phyloP scores from a whole-genome alignment of 2,329 filamentous ascomycete species.

The Alternaria sp. region DNA sequence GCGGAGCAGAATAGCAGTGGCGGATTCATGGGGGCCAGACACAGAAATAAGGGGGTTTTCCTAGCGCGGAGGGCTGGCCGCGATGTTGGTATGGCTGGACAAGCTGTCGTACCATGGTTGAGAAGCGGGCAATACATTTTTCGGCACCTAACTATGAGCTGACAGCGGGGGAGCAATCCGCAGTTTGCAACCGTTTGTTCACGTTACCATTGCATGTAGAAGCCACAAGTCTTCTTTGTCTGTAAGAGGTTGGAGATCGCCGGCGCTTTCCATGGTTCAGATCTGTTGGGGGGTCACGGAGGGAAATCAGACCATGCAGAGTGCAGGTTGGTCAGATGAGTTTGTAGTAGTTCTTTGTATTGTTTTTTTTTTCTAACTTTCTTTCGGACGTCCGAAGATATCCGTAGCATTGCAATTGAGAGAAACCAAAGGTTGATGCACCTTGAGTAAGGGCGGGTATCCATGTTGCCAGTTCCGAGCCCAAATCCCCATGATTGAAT shows the following conservation, averaged over 20 bases:
- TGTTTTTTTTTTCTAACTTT: conserved; percentile 1
- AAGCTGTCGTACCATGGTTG: conserved; percentile 16
- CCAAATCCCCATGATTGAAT: conserved; percentile 25
- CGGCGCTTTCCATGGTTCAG: conserved; percentile 1
- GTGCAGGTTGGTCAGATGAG: neutral
- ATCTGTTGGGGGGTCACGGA: neutral
- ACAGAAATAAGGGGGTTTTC: conserved; percentile 1
- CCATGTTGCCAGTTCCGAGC: conserved; percentile 39
- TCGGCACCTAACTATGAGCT: conserved; percentile 16
- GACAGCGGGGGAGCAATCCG: conserved; percentile 21
- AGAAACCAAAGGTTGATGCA: conserved; percentile 32
- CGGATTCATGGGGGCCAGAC: conserved; percentile 1
- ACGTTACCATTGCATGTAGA: conserved; percentile 18
- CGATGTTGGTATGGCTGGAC: conserved; percentile 4
- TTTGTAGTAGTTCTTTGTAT: conserved; percentile 3
- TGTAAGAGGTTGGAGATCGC: neutral
- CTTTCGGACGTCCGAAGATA: neutral
- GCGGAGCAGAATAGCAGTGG: neutral
- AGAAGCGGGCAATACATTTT: conserved; percentile 8
- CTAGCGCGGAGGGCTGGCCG: neutral
- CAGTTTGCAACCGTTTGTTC: conserved; percentile 17
- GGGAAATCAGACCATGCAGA: neutral
- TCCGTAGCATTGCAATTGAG: conserved; percentile 14
- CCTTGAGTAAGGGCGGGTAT: conserved; percentile 46
- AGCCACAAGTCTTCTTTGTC: neutral